Conservation (phyloP, 148 eudicot species). For the Chenopodium quinoa region DNA sequence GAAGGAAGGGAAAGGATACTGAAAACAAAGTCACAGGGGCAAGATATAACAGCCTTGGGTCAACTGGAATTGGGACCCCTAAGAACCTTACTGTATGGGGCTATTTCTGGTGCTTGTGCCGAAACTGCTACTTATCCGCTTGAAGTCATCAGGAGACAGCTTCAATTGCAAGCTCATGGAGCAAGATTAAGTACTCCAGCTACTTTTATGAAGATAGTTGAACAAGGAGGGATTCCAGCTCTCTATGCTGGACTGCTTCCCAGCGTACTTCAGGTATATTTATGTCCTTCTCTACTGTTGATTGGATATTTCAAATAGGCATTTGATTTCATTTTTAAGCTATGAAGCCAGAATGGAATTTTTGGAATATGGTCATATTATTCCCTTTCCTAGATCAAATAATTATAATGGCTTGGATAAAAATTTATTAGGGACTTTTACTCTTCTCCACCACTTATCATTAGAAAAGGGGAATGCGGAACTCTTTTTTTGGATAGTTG, state of each 20-base stretch:
- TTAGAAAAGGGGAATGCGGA: too few relatives aligned
- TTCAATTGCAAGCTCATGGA: conserved; percentile 54
- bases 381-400: not conserved
- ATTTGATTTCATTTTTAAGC: not conserved
- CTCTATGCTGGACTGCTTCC: conserved; percentile 74
- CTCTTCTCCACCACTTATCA: not conserved
- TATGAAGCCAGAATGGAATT: not conserved
- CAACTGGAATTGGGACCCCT: conserved; percentile 62
- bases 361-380: not conserved
- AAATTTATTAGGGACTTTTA: not conserved
- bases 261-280: conserved; percentile 63
- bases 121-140: conserved; percentile 70
- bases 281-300: not conserved
- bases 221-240: conserved; percentile 61
- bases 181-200: conserved; percentile 48
- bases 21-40: conserved; percentile 51
- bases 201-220: conserved; percentile 49
- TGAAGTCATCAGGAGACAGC: conserved; percentile 68
- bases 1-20: conserved; percentile 53
- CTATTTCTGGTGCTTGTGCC: conserved; percentile 76
- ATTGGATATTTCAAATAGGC: not conserved
- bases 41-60: conserved; percentile 51
- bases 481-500: too few relatives aligned
- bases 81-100: conserved; percentile 61
- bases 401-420: not conserved